Percentiles rank a stretch among this genome's conserved stretches.
phyloP scores from a whole-genome alignment of 73 alveolate genomes.

The Stentor roeselii region DNA sequence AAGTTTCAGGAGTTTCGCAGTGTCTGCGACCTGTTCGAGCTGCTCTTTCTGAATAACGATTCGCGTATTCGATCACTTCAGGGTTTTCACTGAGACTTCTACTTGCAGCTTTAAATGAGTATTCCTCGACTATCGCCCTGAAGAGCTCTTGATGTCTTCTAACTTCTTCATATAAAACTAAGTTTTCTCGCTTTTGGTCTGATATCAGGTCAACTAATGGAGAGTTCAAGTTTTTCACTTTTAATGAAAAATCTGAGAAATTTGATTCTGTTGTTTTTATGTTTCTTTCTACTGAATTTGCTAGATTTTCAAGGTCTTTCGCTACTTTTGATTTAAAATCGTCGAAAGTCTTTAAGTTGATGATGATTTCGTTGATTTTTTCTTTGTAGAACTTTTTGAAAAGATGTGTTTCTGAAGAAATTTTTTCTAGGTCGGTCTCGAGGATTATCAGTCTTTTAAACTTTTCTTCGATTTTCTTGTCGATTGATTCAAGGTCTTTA shows the following conservation, averaged over 20 bases:
- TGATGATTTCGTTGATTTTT: slow-evolving; percentile 14
- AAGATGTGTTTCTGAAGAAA: not conserved
- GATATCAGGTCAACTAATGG: slow-evolving; percentile 20
- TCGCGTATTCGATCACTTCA: not conserved
- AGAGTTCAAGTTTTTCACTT: not conserved
- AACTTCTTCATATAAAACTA: not conserved
- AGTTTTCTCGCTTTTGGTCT: slow-evolving; percentile 14
- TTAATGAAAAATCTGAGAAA: not conserved
- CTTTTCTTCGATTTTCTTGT: slow-evolving; percentile 15
- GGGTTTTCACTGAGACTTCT: not conserved
- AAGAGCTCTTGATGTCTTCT: slow-evolving; percentile 22
- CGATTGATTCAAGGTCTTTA: not conserved
- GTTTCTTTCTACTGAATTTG: not conserved
- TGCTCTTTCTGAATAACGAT: not conserved
- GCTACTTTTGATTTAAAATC: not conserved
- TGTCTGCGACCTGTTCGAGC: not conserved
- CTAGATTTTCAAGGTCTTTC: not conserved
- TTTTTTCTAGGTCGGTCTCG: not conserved
- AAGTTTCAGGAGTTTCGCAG: not conserved
- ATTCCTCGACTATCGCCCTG: not conserved
- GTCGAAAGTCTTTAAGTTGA: not conserved
- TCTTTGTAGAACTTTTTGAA: not conserved
- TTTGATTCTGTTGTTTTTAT: not conserved
- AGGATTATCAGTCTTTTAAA: not conserved
- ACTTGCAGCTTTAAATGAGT: not conserved